Evolutionary conservation across 2,329 filamentous ascomycete genomes (phyloP).

Genomic region (Monilinia vaccinii-corymbosi): DNA sequence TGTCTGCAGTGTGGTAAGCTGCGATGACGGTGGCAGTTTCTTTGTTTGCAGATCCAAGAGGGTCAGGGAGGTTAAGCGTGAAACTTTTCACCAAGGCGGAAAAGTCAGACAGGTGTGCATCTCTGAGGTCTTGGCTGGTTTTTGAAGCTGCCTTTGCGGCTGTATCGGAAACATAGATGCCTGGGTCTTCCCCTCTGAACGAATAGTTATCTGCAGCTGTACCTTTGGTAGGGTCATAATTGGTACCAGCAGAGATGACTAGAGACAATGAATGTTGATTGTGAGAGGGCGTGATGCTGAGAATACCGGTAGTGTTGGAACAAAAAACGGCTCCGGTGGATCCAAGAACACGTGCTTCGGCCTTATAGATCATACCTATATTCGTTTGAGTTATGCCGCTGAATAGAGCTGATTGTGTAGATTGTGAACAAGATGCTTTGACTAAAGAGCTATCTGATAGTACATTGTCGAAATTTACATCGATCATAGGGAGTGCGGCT

Average conservation of each 20-base stretch:
- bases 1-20: slow-evolving; percentile 26
- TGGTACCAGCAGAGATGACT: slow-evolving; percentile 37
- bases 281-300: slow-evolving; percentile 26
- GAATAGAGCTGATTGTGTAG: slow-evolving; percentile 25
- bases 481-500: slow-evolving; percentile 32
- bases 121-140: slow-evolving; percentile 29
- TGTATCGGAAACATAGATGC: slow-evolving; percentile 28
- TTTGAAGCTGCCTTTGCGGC: slow-evolving; percentile 29
- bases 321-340: slow-evolving; percentile 13
- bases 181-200: slow-evolving; percentile 41
- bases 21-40: slow-evolving; percentile 34
- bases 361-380: slow-evolving; percentile 38
- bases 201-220: slow-evolving; percentile 36
- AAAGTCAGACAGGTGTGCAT: slow-evolving; percentile 36
- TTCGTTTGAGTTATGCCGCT: slow-evolving; percentile 33
- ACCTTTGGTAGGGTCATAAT: slow-evolving; percentile 43
- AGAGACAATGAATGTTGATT: slow-evolving; percentile 29
- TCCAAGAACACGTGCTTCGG: slow-evolving; percentile 29
- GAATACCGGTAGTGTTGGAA: slow-evolving; percentile 19
- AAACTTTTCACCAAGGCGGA: slow-evolving; percentile 33
- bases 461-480: slow-evolving; percentile 36
- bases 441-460: slow-evolving; percentile 26
- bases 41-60: slow-evolving; percentile 31
- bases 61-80: slow-evolving; percentile 37
- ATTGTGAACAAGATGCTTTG: slow-evolving; percentile 29